phyloP scores from a whole-genome alignment of 306 rosid genomes.

The Potentilla sterilis region DNA sequence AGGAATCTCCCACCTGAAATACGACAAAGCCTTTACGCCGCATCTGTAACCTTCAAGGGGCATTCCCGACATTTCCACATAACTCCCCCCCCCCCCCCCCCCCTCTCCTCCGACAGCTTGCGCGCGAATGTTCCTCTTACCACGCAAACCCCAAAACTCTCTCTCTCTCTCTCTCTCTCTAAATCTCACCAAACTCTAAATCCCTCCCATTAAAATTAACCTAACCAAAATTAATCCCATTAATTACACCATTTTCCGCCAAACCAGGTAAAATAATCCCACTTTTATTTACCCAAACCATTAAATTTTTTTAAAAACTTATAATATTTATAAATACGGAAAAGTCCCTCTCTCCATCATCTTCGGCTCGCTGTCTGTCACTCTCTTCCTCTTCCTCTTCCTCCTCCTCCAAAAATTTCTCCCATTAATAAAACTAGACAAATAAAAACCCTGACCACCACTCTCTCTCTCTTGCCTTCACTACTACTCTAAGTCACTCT shows the following conservation, averaged over 20 bases:
- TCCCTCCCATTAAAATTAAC: neutral
- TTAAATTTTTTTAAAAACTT: neutral
- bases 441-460: conserved; percentile 46
- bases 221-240: neutral
- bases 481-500: conserved; percentile 19
- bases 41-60: too few species aligned
- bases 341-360: conserved; percentile 41
- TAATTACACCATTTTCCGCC: neutral
- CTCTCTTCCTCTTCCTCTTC: neutral
- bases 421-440: too few species aligned
- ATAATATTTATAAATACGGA: neutral
- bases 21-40: neutral
- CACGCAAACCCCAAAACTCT: conserved; percentile 17
- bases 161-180: neutral
- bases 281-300: neutral
- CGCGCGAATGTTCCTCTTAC: conserved; percentile 64
- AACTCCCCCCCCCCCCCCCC: conserved; percentile 1
- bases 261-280: neutral
- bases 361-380: conserved; percentile 42
- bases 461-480: neutral
- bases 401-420: neutral
- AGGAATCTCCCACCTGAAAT: neutral
- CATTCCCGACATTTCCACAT: conserved; percentile 35
- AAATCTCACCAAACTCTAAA: neutral
- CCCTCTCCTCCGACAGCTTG: conserved; percentile 51